Evolutionary conservation across 2,329 filamentous ascomycete species (phyloP), one percentile per base, ranked within the genome.

Genomic region (Cladophialophora carrionii): DNA sequence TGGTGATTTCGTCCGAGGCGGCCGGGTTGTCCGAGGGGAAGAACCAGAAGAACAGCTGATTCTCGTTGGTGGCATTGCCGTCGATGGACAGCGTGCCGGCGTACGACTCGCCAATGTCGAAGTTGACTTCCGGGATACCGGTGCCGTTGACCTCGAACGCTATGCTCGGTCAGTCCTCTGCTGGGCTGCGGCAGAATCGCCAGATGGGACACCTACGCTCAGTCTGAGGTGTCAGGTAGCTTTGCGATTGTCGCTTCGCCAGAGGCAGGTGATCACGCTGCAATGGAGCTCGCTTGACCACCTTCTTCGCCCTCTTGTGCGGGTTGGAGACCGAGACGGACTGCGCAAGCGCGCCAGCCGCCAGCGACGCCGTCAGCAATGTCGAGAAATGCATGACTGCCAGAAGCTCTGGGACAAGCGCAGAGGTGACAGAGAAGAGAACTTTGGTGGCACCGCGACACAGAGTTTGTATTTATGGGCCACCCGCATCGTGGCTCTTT

Each of bases 121-220:
- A 92, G 29, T 83, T 73, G 0, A 92, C 86, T 20, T 90, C 87
- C 0, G 90, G 90, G 55, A 92, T 84, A 0, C 76, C 80, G 2
- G 80, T 82, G 2, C 89, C 86, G 70, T 91, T 84, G 48, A 90
- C 86, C 24, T 81, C 83, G 67, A 87, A 90, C 68, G 82, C 86
- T 88, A 66, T 31, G 4, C 34, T 22, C 22, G 48, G 57, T 67
- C 52, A 67, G 63, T 65, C 43, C 67, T 14, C 14, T 2, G 17
- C 12, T 34, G 6, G 37, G 37, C 37, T 3, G 6, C 17, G n/a
- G 0, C 37, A 14, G n/a, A 37, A 34, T 22, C 48, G 26, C 17
- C 8, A 14, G 32, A 54, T 7, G 9, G 24, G 37, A n/a, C 14
- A 63, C 69, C 48, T 57, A 71, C 69, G 67, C 58, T 71, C 24